These are phyloP conservation scores for Epichloe baconii DNA, from an alignment of 2,329 filamentous ascomycete genomes.

Conservation along the genomic window DNA sequence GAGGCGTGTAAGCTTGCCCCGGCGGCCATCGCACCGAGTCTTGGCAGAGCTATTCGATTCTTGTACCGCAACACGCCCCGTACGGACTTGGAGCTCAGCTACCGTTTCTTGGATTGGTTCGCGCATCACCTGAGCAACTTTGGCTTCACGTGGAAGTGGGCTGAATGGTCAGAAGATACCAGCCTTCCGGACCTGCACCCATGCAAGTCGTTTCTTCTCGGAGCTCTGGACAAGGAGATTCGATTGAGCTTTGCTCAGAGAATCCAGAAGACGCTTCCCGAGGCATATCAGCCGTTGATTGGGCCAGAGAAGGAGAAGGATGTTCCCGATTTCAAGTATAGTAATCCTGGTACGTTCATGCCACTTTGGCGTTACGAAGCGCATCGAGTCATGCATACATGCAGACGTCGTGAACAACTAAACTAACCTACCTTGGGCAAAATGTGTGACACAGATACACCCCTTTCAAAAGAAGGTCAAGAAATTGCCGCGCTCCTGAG, in stretches of 20 bases:
- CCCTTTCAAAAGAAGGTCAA: slow-evolving; percentile 73
- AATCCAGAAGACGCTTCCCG: slow-evolving; percentile 84
- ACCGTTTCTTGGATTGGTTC: slow-evolving; percentile 95
- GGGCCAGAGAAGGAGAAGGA: slow-evolving; percentile 84
- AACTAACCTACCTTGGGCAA: too few relatives aligned
- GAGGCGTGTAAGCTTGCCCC: slow-evolving; percentile 94
- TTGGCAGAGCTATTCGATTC: slow-evolving; percentile 85
- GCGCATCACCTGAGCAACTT: slow-evolving; percentile 97
- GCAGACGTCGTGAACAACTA: too few relatives aligned
- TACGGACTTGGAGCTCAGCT: slow-evolving; percentile 75
- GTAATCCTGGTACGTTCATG: slow-evolving; percentile 49
- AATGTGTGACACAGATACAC: slow-evolving; percentile 42
- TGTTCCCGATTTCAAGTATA: slow-evolving; percentile 90
- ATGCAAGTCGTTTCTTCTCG: slow-evolving; percentile 84
- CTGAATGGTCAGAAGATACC: slow-evolving; percentile 87
- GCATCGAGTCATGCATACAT: too few relatives aligned
- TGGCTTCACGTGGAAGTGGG: slow-evolving; percentile 99
- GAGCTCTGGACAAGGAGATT: slow-evolving; percentile 91
- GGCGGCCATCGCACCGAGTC: slow-evolving; percentile 85
- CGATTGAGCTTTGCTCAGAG: slow-evolving; percentile 90
- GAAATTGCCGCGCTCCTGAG: slow-evolving; percentile 68
- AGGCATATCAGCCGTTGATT: slow-evolving; percentile 69
- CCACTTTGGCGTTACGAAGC: too few relatives aligned
- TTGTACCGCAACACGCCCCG: slow-evolving; percentile 71
- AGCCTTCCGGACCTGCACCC: slow-evolving; percentile 65